These are phyloP conservation scores for Fusarium floridanum DNA, from an alignment of 2,329 filamentous ascomycete genomes.

Conservation along the genomic window DNA sequence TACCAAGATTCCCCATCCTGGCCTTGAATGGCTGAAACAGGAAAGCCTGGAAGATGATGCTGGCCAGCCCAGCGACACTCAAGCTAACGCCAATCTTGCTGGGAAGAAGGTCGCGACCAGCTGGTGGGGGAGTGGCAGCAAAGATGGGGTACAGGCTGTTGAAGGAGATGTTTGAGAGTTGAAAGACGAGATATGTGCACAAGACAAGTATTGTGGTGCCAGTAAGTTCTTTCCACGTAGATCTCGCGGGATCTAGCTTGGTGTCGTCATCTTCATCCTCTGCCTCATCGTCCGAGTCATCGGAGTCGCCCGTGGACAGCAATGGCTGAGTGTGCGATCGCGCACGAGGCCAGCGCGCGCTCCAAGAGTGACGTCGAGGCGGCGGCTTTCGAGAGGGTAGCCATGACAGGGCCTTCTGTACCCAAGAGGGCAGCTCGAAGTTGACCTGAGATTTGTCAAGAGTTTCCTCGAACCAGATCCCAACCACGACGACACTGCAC, in stretches of 20 bases:
- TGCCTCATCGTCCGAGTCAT: slow-evolving; percentile 44
- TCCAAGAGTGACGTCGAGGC: slow-evolving; percentile 53
- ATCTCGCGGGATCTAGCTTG: slow-evolving; percentile 26
- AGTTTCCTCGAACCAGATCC: slow-evolving; percentile 90
- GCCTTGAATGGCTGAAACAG: slow-evolving; percentile 84
- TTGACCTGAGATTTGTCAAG: slow-evolving; percentile 51
- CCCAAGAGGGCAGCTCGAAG: slow-evolving; percentile 51
- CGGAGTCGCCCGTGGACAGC: slow-evolving; percentile 38
- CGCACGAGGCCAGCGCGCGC: slow-evolving; percentile 54
- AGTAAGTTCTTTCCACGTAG: slow-evolving; percentile 72
- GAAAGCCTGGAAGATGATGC: slow-evolving; percentile 90
- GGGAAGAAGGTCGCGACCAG: slow-evolving; percentile 80
- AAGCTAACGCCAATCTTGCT: slow-evolving; percentile 87
- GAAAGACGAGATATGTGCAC: slow-evolving; percentile 90
- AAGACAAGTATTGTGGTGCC: slow-evolving; percentile 86
- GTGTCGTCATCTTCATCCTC: slow-evolving; percentile 43
- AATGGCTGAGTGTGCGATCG: slow-evolving; percentile 47
- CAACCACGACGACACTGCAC: slow-evolving; percentile 78
- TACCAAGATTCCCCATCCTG: slow-evolving; percentile 85
- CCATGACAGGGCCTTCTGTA: slow-evolving; percentile 50
- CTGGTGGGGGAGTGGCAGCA: slow-evolving; percentile 79
- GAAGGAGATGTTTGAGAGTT: slow-evolving; percentile 93
- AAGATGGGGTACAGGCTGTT: slow-evolving; percentile 97
- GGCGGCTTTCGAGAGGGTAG: slow-evolving; percentile 34
- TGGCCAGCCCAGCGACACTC: slow-evolving; percentile 85